Percentiles rank a stretch among this genome's conserved stretches.
phyloP scores from a whole-genome alignment of 768 basidiomycete genomes.

The Lentinula sp. region DNA sequence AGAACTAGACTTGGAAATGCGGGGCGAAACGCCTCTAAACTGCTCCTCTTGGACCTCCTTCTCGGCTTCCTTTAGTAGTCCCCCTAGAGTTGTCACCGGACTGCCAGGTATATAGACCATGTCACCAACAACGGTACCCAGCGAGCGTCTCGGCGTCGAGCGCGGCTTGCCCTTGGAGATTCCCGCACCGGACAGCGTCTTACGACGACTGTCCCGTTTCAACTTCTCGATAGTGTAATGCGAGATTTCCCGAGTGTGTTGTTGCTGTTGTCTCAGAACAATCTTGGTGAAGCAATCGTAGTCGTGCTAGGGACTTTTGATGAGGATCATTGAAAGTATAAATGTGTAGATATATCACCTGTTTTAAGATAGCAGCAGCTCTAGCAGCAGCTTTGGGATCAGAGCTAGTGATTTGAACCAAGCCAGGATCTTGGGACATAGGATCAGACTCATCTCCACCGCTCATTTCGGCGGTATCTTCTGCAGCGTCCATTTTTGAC shows the following conservation, averaged over 20 bases:
- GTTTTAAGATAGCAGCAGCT: slow-evolving; percentile 89
- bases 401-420: slow-evolving; percentile 80
- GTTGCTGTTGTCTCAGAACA: slow-evolving; percentile 23
- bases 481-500: background rate
- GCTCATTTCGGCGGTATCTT: slow-evolving; percentile 23
- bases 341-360: slow-evolving; percentile 38
- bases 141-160: slow-evolving; percentile 8
- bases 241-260: slow-evolving; percentile 18
- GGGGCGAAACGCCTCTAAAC: background rate
- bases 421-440: slow-evolving; percentile 39
- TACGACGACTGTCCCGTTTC: slow-evolving; percentile 26
- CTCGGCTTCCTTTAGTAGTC: slow-evolving; percentile 57
- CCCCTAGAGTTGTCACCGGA: slow-evolving; percentile 46
- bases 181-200: slow-evolving; percentile 20
- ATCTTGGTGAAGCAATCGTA: slow-evolving; percentile 74
- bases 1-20: background rate
- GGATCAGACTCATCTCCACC: slow-evolving; percentile 20
- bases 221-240: slow-evolving; percentile 27
- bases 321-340: background rate
- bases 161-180: slow-evolving; percentile 21
- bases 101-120: slow-evolving; percentile 50
- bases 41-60: slow-evolving; percentile 25
- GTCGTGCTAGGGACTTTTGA: slow-evolving; percentile 52
- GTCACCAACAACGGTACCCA: slow-evolving; percentile 19
- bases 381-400: slow-evolving; percentile 85